Evolutionary conservation across 2,329 filamentous ascomycete genomes (phyloP).

Genomic region (Fusarium hostae): DNA sequence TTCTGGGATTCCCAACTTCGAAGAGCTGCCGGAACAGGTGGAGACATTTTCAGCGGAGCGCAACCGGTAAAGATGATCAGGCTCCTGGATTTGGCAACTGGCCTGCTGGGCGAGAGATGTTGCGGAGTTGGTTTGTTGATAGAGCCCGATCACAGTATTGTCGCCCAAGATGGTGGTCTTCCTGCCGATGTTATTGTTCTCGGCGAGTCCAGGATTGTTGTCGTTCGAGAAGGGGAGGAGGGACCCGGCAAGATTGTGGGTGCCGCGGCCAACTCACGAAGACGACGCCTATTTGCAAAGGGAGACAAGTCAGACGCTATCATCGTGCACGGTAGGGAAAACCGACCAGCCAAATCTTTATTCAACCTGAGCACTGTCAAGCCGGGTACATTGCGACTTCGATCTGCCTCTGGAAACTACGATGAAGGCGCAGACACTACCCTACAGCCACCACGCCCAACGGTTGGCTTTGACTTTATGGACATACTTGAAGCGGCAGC

Average conservation of each 20-base stretch:
- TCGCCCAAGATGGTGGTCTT: conserved; percentile 52
- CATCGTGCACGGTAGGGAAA: conserved; percentile 62
- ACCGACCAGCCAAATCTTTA: conserved; percentile 52
- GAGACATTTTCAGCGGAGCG: conserved; percentile 66
- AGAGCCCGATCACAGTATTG: conserved; percentile 45
- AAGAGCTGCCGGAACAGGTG: conserved; percentile 60
- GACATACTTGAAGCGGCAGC: conserved; percentile 64
- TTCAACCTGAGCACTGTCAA: conserved; percentile 64
- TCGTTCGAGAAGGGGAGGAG: conserved; percentile 65
- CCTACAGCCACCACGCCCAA: conserved; percentile 46
- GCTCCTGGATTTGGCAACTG: conserved; percentile 62
- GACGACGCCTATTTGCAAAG: conserved; percentile 51
- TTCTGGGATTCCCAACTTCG: conserved; percentile 71
- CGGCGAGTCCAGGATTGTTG: conserved; percentile 66
- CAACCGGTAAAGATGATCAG: conserved; percentile 67
- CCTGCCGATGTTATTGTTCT: conserved; percentile 65
- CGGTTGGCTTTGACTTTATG: conserved; percentile 61
- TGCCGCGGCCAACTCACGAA: conserved; percentile 49
- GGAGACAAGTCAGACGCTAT: conserved; percentile 62
- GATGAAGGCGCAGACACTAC: conserved; percentile 41
- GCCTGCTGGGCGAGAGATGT: conserved; percentile 67
- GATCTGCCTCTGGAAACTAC: conserved; percentile 45
- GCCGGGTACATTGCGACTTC: conserved; percentile 51
- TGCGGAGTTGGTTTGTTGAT: conserved; percentile 61
- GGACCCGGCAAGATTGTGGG: conserved; percentile 57